Evolutionary conservation across 495 filamentous ascomycete species (phyloP).

Genomic region (Parathielavia appendiculata): DNA sequence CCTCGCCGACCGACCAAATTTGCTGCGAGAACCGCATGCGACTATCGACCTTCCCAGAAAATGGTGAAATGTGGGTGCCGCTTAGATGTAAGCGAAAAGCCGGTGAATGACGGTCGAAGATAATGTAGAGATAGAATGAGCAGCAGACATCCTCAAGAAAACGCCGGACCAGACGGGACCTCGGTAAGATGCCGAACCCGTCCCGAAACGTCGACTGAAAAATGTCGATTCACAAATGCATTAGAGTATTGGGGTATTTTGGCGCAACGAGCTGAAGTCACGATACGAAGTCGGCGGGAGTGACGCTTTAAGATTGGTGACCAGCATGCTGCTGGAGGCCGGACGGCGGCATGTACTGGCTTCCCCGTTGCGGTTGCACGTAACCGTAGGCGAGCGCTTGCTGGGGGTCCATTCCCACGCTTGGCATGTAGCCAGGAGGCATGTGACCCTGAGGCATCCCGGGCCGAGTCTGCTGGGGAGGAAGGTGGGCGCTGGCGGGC

Average conservation of each 20-base stretch:
- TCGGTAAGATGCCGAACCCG: slow-evolving; percentile 20
- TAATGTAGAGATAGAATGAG: slow-evolving; percentile 28
- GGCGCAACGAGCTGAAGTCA: slow-evolving; percentile 37
- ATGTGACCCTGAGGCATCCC: slow-evolving; percentile 51
- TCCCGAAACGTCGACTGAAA: slow-evolving; percentile 27
- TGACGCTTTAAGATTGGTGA: slow-evolving; percentile 44
- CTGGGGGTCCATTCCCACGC: slow-evolving; percentile 52
- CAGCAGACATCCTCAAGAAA: slow-evolving; percentile 28
- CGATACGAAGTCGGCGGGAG: slow-evolving; percentile 17
- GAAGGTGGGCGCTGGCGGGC: slow-evolving; percentile 52
- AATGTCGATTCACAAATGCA: slow-evolving; percentile 45
- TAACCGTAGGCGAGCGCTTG: slow-evolving; percentile 60
- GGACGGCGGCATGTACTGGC: slow-evolving; percentile 50
- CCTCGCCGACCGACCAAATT: background rate
- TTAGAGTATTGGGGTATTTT: slow-evolving; percentile 48
- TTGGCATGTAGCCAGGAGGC: slow-evolving; percentile 46
- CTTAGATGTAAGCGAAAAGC: slow-evolving; percentile 15
- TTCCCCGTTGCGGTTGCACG: slow-evolving; percentile 47
- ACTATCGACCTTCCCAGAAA: slow-evolving; percentile 3
- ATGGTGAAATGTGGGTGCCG: slow-evolving; percentile 12
- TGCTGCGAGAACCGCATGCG: background rate
- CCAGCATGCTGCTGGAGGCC: slow-evolving; percentile 52
- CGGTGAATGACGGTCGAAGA: slow-evolving; percentile 13
- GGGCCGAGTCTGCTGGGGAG: slow-evolving; percentile 48
- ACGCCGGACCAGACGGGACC: slow-evolving; percentile 28